Evolutionary conservation across 129 eudicot species (phyloP).

Genomic region (Flaveria robusta): DNA sequence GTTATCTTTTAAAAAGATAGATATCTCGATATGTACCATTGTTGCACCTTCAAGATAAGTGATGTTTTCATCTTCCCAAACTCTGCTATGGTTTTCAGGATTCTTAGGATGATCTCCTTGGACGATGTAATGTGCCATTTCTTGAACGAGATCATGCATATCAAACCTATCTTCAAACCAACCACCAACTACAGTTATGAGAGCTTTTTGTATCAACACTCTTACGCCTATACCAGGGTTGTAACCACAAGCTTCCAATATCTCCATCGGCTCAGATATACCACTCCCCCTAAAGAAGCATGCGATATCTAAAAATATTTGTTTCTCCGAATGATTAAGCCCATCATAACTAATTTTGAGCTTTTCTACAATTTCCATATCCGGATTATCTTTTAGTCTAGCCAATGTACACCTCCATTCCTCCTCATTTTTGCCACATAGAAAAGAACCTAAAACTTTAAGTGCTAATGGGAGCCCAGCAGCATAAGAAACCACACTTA

Average conservation of each 20-base stretch:
- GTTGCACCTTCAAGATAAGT: neutral
- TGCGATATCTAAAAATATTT: neutral
- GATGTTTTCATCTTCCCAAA: neutral
- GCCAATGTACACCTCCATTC: conserved; percentile 1
- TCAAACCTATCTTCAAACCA: neutral
- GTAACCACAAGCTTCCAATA: neutral
- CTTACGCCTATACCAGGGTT: neutral
- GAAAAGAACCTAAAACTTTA: neutral
- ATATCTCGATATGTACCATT: neutral
- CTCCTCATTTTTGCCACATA: neutral
- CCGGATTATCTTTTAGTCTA: no score
- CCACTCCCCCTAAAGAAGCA: neutral
- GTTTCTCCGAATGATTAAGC: neutral
- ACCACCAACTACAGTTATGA: neutral
- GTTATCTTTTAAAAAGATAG: neutral
- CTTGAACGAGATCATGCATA: neutral
- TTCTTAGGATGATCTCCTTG: neutral
- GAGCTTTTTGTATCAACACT: neutral
- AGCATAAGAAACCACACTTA: neutral
- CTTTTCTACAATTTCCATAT: neutral
- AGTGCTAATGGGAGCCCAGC: neutral
- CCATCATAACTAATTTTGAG: conserved; percentile 16
- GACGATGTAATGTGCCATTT: neutral
- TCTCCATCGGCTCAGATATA: neutral
- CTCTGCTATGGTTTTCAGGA: neutral